Base-by-base conservation (phyloP, 495 filamentous ascomycete species). In the Wilcoxina mikolae region DNA sequence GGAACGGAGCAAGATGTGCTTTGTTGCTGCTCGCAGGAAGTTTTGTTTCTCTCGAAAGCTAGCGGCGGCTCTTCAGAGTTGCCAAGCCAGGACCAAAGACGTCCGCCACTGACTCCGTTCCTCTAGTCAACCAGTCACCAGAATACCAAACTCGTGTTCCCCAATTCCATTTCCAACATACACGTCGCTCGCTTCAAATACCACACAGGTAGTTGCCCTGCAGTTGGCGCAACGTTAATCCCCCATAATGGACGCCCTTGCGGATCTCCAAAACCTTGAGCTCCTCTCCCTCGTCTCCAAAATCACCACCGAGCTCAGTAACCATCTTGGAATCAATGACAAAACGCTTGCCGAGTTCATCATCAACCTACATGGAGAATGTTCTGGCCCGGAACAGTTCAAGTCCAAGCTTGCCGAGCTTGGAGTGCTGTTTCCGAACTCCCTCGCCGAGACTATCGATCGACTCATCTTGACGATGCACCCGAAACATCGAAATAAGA, bases 341-440 rank as follows among this genome's bases (percentile, higher is more conserved):
- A 95, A 94, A 71, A 94, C 87, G 0, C 73, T 96, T 17, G 88
- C 91, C 48, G 91, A 96, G 68, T 98, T 93, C 67, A 76, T 96
- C 53, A 95, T 98, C 60, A 85, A 81, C 56, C 85, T 93, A 60
- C 86, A 94, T 60, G 65, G 83, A 61, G 78, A 88, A 79, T 86
- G 80, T 71, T 65, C 72, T 15, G 79, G 83, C 3, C 31, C 39
- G 11, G 11, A 23, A 26, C 94, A 94, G 70, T 74, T 71, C 61
- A 78, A 80, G 70, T 73, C 76, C 60, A 72, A 77, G 58, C 76
- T 90, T 53, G 77, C 79, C 53, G 75, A 76, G 22, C 80, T 90
- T 70, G 85, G 82, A 10, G 87, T 82, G 53, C 89, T 94, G 38
- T 95, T 95, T 61, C 87, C 91, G 0, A 76, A 79, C 54, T 94